Conservation (phyloP, 2,329 filamentous ascomycete genomes). For the Fusarium sp. region DNA sequence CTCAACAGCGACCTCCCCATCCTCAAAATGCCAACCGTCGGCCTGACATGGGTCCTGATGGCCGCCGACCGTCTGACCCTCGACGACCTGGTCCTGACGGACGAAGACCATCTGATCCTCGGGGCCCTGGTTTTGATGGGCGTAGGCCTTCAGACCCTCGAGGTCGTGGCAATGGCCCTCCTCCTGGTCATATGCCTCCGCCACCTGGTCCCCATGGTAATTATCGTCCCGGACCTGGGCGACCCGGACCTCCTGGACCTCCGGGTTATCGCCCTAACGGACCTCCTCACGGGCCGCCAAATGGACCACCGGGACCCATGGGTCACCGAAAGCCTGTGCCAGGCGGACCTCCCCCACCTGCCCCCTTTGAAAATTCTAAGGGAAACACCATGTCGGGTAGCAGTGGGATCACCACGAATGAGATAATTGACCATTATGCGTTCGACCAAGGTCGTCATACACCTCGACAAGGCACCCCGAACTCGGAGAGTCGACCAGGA, state of each 20-base stretch:
- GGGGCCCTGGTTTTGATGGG: constrained; percentile 33
- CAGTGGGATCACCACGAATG: constrained; percentile 48
- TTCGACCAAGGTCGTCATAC: constrained; percentile 44
- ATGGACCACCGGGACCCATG: constrained; percentile 36
- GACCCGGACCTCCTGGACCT: constrained; percentile 41
- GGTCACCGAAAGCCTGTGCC: constrained; percentile 47
- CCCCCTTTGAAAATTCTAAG: constrained; percentile 37
- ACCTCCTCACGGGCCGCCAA: constrained; percentile 24
- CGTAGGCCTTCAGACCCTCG: constrained; percentile 30
- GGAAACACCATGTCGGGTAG: constrained; percentile 41
- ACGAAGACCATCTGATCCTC: constrained; percentile 34
- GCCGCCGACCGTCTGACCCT: constrained; percentile 28
- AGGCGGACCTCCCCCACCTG: constrained; percentile 25
- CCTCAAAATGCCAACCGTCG: constrained; percentile 45
- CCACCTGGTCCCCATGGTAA: constrained; percentile 33
- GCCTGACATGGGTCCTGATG: constrained; percentile 41
- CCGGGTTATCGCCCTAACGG: constrained; percentile 42
- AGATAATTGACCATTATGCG: constrained; percentile 54
- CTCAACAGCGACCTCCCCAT: constrained; percentile 43
- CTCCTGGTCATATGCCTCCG: constrained; percentile 34
- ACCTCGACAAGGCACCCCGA: constrained; percentile 22
- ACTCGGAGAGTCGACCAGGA: constrained; percentile 39
- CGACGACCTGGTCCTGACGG: constrained; percentile 33
- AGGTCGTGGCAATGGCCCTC: constrained; percentile 34
- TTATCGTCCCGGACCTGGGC: constrained; percentile 36